Conservation (phyloP, 2,329 filamentous ascomycete species). For the Xylariaceae sp. region DNA sequence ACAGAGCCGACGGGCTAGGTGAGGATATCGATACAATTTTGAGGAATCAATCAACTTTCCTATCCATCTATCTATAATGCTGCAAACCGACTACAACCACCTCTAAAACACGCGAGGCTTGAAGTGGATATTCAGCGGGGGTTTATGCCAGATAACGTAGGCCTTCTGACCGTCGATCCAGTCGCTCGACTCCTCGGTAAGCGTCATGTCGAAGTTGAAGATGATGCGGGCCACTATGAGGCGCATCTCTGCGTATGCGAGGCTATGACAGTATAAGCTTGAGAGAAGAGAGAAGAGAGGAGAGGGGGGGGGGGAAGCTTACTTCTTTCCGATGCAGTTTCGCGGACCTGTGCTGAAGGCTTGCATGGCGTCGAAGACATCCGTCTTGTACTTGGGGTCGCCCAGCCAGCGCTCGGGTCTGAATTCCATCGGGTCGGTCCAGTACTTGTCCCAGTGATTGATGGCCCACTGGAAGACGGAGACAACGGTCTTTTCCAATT, state of each 20-base stretch:
- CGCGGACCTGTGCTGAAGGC: constrained; percentile 35
- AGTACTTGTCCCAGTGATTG: constrained; percentile 33
- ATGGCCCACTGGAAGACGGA: constrained; percentile 34
- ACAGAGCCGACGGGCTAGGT: no score
- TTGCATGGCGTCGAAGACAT: constrained; percentile 32
- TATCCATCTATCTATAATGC: no score
- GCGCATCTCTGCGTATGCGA: constrained; percentile 39
- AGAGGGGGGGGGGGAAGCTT: constrained; percentile 14
- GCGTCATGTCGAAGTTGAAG: constrained; percentile 35
- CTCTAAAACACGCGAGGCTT: constrained; percentile 18
- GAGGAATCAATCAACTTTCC: no score
- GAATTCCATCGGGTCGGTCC: constrained; percentile 34
- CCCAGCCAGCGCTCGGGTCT: constrained; percentile 37
- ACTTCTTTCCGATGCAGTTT: constrained; percentile 39
- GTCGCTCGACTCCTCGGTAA: constrained; percentile 23
- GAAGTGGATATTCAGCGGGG: constrained; percentile 29
- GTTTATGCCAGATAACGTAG: constrained; percentile 34
- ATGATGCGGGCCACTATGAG: constrained; percentile 35
- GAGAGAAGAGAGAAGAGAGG: no score
- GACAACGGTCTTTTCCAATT: constrained; percentile 30
- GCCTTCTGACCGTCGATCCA: constrained; percentile 31
- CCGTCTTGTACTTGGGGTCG: constrained; percentile 27
- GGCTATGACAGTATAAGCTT: constrained; percentile 27
- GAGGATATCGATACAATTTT: no score
- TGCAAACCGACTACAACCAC: no score